phyloP scores from a whole-genome alignment of 345 rosid genomes.

The Eucalyptus guilfoylei region DNA sequence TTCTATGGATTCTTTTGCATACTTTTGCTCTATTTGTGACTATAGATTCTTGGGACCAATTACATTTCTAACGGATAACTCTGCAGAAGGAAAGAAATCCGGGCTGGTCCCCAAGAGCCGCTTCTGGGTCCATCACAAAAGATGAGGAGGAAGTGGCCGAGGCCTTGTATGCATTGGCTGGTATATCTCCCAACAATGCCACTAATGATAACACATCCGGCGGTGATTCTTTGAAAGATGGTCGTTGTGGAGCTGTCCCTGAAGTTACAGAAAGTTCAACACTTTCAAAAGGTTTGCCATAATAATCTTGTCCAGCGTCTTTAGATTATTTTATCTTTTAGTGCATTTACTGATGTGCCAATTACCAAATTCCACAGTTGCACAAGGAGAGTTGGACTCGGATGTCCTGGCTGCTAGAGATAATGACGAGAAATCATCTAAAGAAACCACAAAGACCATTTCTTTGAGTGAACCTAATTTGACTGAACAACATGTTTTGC shows the following conservation, averaged over 20 bases:
- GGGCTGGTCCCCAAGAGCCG: slow-evolving; percentile 2
- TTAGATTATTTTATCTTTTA: background rate
- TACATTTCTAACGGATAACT: background rate
- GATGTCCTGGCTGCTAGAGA: background rate
- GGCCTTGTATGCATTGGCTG: slow-evolving; percentile 73
- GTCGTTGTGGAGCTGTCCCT: background rate
- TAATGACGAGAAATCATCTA: background rate
- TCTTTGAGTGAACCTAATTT: slow-evolving; percentile 2
- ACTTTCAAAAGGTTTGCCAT: slow-evolving; percentile 4
- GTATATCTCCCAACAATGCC: slow-evolving; percentile 37
- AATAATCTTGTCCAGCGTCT: background rate
- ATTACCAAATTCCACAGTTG: slow-evolving; percentile 1
- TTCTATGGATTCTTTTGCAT: background rate
- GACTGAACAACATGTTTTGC: background rate
- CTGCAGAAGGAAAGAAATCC: slow-evolving; percentile 10
- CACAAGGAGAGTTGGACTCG: slow-evolving; percentile 11
- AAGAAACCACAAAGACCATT: background rate
- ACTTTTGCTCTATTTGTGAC: background rate
- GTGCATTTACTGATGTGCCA: background rate
- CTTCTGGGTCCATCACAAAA: slow-evolving; percentile 55
- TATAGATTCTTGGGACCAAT: background rate
- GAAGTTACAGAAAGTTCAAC: slow-evolving; percentile 4
- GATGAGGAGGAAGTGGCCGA: slow-evolving; percentile 98
- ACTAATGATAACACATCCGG: slow-evolving; percentile 6
- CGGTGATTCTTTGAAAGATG: background rate